Base-by-base conservation (phyloP, 2,329 filamentous ascomycete species). In the Aspergillus aculeatinus region DNA sequence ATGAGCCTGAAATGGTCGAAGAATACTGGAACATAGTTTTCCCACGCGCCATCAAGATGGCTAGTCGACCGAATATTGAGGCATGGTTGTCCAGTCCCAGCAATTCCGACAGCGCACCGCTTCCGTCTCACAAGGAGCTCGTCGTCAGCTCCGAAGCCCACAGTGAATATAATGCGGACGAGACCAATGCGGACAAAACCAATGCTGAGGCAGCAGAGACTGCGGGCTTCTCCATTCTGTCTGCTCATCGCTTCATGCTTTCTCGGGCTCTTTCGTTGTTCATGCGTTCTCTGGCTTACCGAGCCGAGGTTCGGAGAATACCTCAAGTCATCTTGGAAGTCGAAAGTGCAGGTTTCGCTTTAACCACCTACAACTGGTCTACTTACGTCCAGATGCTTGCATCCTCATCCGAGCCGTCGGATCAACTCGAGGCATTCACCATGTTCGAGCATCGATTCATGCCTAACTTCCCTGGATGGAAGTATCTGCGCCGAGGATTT, bases 341-440 rank as follows among this genome's bases (percentile, higher is more conserved):
- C 11, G 79, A 85, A 9, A 71, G 73, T 1, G 81, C 83, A 47
- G 94, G 93, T 11, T 97, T 94, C 78, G 78, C 80, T 29, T 76
- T 97, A 59, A 88, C 91, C 69, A 88, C 85, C 71, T 83, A 83
- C 67, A 92, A 91, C 66, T 96, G 92, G 92, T 95, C 96, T 72
- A 81, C 84, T 54, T 87, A 90, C 64, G 83, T 96, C 58, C 85
- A 89, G 67, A 76, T 82, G 54, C 85, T 97, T 29, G 85, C 87
- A 25, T 78, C 81, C 14, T 80, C 86, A 57, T 82, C 83, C 50
- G 81, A 83, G 50, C 83, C 84, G 67, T 76, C 85, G 51, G 81
- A 88, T 59, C 74, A 76, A 56, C 25, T 75, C 12, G 64, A 72
- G 21, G 92, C 92, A 42, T 96, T 95, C 76, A 72, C 78, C 23